Conservation (phyloP, 1,139 yeast species). For the Spathaspora jeffriesii region DNA sequence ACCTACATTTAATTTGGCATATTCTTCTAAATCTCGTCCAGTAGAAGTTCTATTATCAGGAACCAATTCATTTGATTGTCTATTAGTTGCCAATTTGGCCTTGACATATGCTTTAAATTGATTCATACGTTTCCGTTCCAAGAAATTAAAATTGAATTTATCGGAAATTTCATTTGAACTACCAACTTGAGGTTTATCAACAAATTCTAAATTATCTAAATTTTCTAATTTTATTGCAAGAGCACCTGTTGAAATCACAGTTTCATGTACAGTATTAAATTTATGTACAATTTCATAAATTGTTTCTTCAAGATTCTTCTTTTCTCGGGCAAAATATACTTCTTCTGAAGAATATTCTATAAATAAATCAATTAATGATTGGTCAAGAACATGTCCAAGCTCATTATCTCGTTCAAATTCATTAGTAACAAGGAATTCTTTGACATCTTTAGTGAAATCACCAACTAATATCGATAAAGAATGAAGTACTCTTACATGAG, state of each 20-base stretch:
- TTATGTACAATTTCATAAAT: slow-evolving; percentile 51
- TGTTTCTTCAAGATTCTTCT: slow-evolving; percentile 65
- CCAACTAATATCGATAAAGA: slow-evolving; percentile 60
- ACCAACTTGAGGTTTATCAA: slow-evolving; percentile 9
- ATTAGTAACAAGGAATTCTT: slow-evolving; percentile 53
- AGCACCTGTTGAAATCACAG: slow-evolving; percentile 46
- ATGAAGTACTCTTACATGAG: slow-evolving; percentile 79
- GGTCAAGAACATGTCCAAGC: slow-evolving; percentile 64
- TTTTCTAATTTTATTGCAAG: slow-evolving; percentile 45
- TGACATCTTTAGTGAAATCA: slow-evolving; percentile 66
- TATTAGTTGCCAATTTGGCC: slow-evolving; percentile 23
- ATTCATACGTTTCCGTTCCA: slow-evolving; percentile 40
- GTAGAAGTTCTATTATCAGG: slow-evolving; percentile 11
- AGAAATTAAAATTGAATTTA: slow-evolving; percentile 33
- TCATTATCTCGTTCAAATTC: slow-evolving; percentile 45
- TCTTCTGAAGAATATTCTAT: slow-evolving; percentile 69
- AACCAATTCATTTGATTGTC: slow-evolving; percentile 23
- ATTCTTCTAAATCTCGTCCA: slow-evolving; percentile 25
- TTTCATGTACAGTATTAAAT: slow-evolving; percentile 54
- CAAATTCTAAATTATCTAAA: slow-evolving; percentile 29
- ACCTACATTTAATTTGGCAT: slow-evolving; percentile 36
- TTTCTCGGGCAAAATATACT: slow-evolving; percentile 72
- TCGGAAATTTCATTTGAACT: slow-evolving; percentile 26
- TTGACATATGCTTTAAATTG: slow-evolving; percentile 41
- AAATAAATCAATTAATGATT: slow-evolving; percentile 70